A percentile compares a stretch with the other conserved stretches of the same genome.
Conservation (phyloP, 495 filamentous ascomycete genomes). For the Aspergillus diversus region DNA sequence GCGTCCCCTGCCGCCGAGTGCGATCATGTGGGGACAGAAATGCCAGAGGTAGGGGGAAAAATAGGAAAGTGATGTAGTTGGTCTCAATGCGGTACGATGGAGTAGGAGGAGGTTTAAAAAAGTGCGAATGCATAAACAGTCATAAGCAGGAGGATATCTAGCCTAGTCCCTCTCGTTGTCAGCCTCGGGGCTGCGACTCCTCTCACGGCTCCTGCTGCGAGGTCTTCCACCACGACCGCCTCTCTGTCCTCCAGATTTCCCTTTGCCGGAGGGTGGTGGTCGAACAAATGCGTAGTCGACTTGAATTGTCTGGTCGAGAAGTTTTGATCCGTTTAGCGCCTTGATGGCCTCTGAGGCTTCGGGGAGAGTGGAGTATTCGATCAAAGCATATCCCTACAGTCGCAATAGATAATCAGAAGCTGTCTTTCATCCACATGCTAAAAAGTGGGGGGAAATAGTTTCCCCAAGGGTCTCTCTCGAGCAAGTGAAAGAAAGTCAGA, state of each 20-base stretch:
- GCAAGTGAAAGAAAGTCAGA: background rate
- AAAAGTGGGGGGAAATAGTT: background rate
- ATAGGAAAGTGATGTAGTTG: background rate
- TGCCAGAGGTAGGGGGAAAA: background rate
- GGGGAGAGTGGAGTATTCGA: slow-evolving; percentile 87
- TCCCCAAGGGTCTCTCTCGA: background rate
- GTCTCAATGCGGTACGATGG: slow-evolving; percentile 6
- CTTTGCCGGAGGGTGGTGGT: slow-evolving; percentile 74
- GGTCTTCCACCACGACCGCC: slow-evolving; percentile 52
- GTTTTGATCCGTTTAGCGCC: slow-evolving; percentile 75
- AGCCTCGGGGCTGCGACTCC: slow-evolving; percentile 63
- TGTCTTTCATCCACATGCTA: background rate
- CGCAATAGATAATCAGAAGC: slow-evolving; percentile 18
- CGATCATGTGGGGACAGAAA: background rate
- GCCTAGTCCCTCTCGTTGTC: slow-evolving; percentile 43
- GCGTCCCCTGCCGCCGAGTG: slow-evolving; percentile 4
- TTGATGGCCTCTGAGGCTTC: slow-evolving; percentile 88
- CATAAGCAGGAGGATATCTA: slow-evolving; percentile 1
- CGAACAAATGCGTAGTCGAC: slow-evolving; percentile 98
- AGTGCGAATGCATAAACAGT: background rate
- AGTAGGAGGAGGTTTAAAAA: slow-evolving; percentile 6
- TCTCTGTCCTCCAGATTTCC: slow-evolving; percentile 55
- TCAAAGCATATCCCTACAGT: slow-evolving; percentile 83
- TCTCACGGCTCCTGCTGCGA: slow-evolving; percentile 56
- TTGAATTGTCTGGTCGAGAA: slow-evolving; percentile 88